Conservation (phyloP, 2,329 filamentous ascomycete genomes). For the Monosporascus sp. region DNA sequence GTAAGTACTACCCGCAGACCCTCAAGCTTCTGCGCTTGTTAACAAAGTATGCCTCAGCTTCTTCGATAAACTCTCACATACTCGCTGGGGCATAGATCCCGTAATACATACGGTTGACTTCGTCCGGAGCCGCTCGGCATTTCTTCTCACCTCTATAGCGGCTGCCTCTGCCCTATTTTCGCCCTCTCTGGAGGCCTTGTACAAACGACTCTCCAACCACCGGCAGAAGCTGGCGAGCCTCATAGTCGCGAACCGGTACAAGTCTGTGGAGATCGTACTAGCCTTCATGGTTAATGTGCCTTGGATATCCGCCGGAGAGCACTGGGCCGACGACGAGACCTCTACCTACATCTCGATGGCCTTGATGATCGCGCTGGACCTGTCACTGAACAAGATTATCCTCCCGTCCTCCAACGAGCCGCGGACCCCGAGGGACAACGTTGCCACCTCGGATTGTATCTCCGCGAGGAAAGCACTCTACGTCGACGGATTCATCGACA, state of each 20-base stretch:
- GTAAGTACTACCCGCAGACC: constrained; percentile 36
- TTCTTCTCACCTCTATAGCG: constrained; percentile 67
- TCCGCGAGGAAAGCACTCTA: constrained; percentile 59
- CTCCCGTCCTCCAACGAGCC: constrained; percentile 48
- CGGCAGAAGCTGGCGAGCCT: constrained; percentile 57
- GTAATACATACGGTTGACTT: constrained; percentile 61
- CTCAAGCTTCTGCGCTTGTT: not conserved
- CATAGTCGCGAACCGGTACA: constrained; percentile 56
- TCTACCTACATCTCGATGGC: constrained; percentile 68
- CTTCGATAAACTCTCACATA: constrained; percentile 65
- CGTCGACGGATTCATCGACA: constrained; percentile 62
- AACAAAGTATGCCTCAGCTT: constrained; percentile 43
- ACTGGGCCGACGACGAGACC: constrained; percentile 68
- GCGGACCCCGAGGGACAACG: constrained; percentile 37
- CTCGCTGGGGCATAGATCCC: constrained; percentile 69
- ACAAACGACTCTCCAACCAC: constrained; percentile 61
- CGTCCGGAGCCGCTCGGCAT: constrained; percentile 62
- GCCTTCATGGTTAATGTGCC: constrained; percentile 73
- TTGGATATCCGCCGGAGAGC: constrained; percentile 66
- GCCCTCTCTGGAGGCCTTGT: constrained; percentile 58
- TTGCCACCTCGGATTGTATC: constrained; percentile 65
- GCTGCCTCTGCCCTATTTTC: constrained; percentile 65
- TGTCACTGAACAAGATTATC: constrained; percentile 67
- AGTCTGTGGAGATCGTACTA: constrained; percentile 69
- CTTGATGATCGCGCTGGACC: constrained; percentile 62